phyloP scores from a whole-genome alignment of 192 early-diverging fungal species.

The Entophlyctis luteolus region DNA sequence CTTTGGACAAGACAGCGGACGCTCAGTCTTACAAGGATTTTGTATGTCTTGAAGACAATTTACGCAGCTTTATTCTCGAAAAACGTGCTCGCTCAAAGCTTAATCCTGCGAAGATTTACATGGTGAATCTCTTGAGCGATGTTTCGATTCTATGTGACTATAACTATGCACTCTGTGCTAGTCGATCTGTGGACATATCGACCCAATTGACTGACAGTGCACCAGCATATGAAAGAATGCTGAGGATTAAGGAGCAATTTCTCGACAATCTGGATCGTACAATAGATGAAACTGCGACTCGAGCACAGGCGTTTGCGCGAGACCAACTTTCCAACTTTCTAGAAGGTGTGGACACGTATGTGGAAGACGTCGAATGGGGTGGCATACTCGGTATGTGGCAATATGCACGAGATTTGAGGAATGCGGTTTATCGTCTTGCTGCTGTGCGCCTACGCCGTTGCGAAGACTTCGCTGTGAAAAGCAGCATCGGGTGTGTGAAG shows the following conservation, averaged over 20 bases:
- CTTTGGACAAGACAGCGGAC: constrained; percentile 26
- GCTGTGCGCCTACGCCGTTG: constrained; percentile 33
- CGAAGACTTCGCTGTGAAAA: constrained; percentile 42
- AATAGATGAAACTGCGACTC: constrained; percentile 37
- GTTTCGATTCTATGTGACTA: constrained; percentile 66
- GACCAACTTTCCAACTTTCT: constrained; percentile 48
- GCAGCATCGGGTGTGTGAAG: constrained; percentile 32
- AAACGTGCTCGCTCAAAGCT: constrained; percentile 93
- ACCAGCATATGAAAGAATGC: constrained; percentile 73
- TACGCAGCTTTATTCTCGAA: constrained; percentile 90
- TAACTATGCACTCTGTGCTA: constrained; percentile 61
- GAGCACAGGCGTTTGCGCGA: constrained; percentile 28
- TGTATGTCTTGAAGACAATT: constrained; percentile 73
- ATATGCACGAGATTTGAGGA: constrained; percentile 77
- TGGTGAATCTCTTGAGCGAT: constrained; percentile 81
- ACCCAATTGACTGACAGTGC: constrained; percentile 29
- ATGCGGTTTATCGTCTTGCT: constrained; percentile 40
- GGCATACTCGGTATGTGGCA: constrained; percentile 80
- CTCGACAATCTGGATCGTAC: constrained; percentile 52
- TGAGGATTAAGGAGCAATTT: constrained; percentile 67
- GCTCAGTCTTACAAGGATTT: constrained; percentile 52
- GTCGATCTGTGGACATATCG: constrained; percentile 59
- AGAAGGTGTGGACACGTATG: constrained; percentile 65
- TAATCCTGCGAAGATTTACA: constrained; percentile 87
- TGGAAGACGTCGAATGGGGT: constrained; percentile 68